Conservation (phyloP, 1,139 yeast genomes). For the Taphrina pruni region DNA sequence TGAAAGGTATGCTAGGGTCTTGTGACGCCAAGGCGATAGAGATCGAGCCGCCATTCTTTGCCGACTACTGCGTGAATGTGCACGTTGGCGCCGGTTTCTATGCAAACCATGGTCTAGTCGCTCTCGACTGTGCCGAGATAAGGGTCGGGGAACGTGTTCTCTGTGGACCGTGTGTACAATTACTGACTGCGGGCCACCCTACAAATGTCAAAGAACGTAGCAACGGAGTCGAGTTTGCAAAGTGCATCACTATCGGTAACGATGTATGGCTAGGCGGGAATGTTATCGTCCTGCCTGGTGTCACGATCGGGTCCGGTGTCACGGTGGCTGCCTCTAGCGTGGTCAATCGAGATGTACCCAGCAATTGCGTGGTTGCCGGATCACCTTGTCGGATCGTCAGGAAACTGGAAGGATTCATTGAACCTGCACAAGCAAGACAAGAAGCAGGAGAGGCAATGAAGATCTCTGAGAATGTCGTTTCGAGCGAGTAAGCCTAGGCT, state of each 20-base stretch:
- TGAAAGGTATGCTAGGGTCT: slow-evolving; percentile 53
- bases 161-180: slow-evolving; percentile 68
- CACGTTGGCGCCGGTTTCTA: slow-evolving; percentile 57
- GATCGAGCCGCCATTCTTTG: slow-evolving; percentile 61
- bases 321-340: slow-evolving; percentile 73
- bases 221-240: slow-evolving; percentile 60
- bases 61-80: slow-evolving; percentile 65
- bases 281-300: slow-evolving; percentile 66
- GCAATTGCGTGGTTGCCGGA: slow-evolving; percentile 18
- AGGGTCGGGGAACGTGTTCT: slow-evolving; percentile 66
- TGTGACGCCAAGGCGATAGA: slow-evolving; percentile 54
- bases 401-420: slow-evolving; percentile 23
- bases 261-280: slow-evolving; percentile 72
- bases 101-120: slow-evolving; percentile 62
- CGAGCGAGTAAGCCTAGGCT: not conserved
- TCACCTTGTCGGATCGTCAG: slow-evolving; percentile 23
- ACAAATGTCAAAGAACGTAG: slow-evolving; percentile 59
- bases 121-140: slow-evolving; percentile 67
- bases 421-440: slow-evolving; percentile 2
- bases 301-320: slow-evolving; percentile 66
- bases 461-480: slow-evolving; percentile 4
- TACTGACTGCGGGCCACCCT: slow-evolving; percentile 70
- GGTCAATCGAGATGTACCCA: slow-evolving; percentile 52
- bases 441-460: slow-evolving; percentile 20
- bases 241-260: slow-evolving; percentile 64